Base-by-base conservation (phyloP, 2,329 filamentous ascomycete species). In the Aspergillus fumigatiaffinis region DNA sequence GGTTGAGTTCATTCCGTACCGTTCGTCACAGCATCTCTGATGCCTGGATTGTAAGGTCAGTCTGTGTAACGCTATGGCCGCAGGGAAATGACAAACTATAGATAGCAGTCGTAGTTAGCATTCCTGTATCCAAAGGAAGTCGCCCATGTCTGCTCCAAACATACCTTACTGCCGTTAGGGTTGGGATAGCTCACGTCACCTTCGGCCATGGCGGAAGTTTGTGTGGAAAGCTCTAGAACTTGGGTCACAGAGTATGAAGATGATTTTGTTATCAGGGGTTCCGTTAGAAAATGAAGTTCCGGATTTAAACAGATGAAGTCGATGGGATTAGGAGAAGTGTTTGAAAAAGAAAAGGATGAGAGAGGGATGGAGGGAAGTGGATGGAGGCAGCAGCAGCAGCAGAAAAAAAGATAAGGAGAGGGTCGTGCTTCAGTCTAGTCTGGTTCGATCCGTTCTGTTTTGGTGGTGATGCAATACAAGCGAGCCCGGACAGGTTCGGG, bases 161-260 rank as follows among this genome's bases (percentile, higher is more conserved):
- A 49, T 69, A 76, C 73, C 73, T 76, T 70, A 76, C 75, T 70
- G 63, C 63, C 66, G 38, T 70, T 63, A 53, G 74, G 67, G 60
- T 74, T 67, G 52, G 72, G 73, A 59, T 75, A 76, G 65, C 63
- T 71, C 65, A 75, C 72, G 60, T 73, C 67, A 64, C 68, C 25
- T 50, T 71, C 67, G 61, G 72, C 70, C 71, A 73, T 74, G 53
- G 57, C 54, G 65, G 53, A 57, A 61, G 64, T 65, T 63, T 59
- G 63, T 62, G 62, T 55, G 55, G 54, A 55, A 54, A 64, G 58
- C 56, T 60, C 54, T 28, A 14, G 32, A 51, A 51, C 28, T 61
- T 35, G 25, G 42, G 14, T 20, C 53, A 21, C 42, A 32, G 56
- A 61, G 60, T 44, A 53, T 53, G 54, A 28, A 53, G 46, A 54